A percentile compares a stretch with the other conserved stretches of the same genome.
Evolutionary conservation across 352 stramenopile genomes (phyloP).

Genomic region (Phytophthora pinifolia): DNA sequence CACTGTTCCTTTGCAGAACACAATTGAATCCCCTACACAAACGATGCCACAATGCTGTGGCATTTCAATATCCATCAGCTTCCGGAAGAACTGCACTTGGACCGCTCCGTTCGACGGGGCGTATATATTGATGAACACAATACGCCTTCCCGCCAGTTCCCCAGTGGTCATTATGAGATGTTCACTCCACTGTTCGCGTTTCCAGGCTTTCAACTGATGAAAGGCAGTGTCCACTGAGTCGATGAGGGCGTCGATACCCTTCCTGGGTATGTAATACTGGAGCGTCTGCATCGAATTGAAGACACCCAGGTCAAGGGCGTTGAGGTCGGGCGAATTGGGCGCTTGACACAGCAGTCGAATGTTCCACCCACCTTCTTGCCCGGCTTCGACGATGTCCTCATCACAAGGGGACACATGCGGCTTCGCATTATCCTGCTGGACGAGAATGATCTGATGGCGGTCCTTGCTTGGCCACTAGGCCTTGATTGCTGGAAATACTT

Average conservation of each 20-base stretch:
- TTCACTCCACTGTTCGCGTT: too few relatives aligned
- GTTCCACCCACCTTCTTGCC: constrained; percentile 13
- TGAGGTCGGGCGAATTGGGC: constrained; percentile 23
- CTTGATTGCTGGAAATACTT: constrained; percentile 29
- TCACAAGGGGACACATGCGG: constrained; percentile 13
- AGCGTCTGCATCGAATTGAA: background rate
- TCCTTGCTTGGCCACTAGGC: constrained; percentile 12
- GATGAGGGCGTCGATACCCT: background rate
- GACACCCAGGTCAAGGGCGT: background rate
- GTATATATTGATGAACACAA: too few relatives aligned
- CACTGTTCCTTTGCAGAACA: too few relatives aligned
- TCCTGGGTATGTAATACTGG: background rate
- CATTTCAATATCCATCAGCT: too few relatives aligned
- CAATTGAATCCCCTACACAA: too few relatives aligned
- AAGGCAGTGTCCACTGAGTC: background rate
- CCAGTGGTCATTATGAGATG: too few relatives aligned
- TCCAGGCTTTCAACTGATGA: background rate
- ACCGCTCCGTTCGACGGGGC: too few relatives aligned
- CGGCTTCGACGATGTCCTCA: constrained; percentile 9
- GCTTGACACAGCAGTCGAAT: constrained; percentile 22
- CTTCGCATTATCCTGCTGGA: constrained; percentile 31
- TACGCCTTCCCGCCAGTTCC: too few relatives aligned
- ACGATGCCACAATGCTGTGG: too few relatives aligned
- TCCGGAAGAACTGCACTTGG: too few relatives aligned
- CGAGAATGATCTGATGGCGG: constrained; percentile 8